phyloP scores from a whole-genome alignment of 495 filamentous ascomycete genomes.

The Astrothelium macrocarpum region DNA sequence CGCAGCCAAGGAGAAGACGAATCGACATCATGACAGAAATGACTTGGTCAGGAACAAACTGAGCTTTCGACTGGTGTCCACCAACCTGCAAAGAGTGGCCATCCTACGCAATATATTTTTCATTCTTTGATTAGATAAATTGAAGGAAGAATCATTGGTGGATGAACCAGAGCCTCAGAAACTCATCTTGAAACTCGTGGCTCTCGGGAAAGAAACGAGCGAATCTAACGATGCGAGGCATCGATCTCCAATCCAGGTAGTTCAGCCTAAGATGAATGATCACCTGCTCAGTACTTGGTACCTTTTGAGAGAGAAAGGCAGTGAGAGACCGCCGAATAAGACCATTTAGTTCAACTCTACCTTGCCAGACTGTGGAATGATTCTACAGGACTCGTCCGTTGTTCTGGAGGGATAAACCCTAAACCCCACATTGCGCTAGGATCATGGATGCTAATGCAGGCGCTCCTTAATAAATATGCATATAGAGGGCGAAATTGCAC shows the following conservation, averaged over 20 bases:
- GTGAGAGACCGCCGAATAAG: too few relatives aligned
- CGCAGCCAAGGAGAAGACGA: background rate
- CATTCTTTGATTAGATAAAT: background rate
- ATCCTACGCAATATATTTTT: background rate
- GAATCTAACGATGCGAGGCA: background rate
- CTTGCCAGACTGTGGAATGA: too few relatives aligned
- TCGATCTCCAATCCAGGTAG: background rate
- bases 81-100: background rate
- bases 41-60: background rate
- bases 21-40: background rate
- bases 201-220: background rate
- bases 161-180: background rate
- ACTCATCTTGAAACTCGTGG: background rate
- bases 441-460: too few relatives aligned
- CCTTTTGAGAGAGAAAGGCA: too few relatives aligned
- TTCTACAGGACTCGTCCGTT: too few relatives aligned
- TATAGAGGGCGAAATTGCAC: too few relatives aligned
- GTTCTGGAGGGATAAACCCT: too few relatives aligned
- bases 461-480: too few relatives aligned
- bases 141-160: background rate
- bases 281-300: background rate
- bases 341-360: too few relatives aligned
- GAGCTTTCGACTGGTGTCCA: background rate
- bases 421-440: too few relatives aligned
- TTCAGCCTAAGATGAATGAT: background rate